Percentiles rank a stretch among this genome's conserved stretches.
Conservation (phyloP, 2,329 filamentous ascomycete genomes). For the Herpotrichia juniperi region DNA sequence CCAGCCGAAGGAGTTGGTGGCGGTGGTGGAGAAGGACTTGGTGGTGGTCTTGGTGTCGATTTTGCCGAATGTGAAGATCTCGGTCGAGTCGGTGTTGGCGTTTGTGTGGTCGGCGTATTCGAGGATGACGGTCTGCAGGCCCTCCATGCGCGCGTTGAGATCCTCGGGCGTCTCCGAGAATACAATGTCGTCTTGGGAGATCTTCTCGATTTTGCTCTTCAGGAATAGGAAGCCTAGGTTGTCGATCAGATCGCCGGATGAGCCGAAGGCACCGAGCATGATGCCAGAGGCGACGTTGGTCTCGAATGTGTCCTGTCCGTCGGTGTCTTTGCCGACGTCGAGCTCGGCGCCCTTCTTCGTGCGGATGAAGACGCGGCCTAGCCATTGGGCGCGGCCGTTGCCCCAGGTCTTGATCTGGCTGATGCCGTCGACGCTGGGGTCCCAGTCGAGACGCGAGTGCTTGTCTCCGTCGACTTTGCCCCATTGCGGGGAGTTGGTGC, state of each 20-base stretch:
- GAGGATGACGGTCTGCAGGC: conserved; percentile 17
- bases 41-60: conserved; percentile 6
- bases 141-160: conserved; percentile 18
- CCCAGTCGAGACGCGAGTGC: conserved; percentile 19
- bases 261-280: conserved; percentile 20
- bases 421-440: conserved; percentile 16
- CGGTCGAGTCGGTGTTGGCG: conserved; percentile 12
- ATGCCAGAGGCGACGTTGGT: conserved; percentile 18
- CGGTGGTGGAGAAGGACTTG: conserved; percentile 15
- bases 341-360: conserved; percentile 16
- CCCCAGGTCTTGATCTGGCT: conserved; percentile 21
- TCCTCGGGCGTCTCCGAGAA: conserved; percentile 22
- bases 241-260: conserved; percentile 12
- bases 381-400: conserved; percentile 15
- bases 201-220: conserved; percentile 21
- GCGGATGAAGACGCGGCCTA: conserved; percentile 19
- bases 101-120: conserved; percentile 25
- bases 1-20: conserved; percentile 16
- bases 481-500: conserved; percentile 11
- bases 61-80: conserved; percentile 20
- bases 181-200: conserved; percentile 15
- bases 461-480: conserved; percentile 18
- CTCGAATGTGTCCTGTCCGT: conserved; percentile 17
- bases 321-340: conserved; percentile 21
- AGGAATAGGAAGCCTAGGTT: conserved; percentile 21